Conservation (phyloP, 306 rosid species). For the Prunus mume region DNA sequence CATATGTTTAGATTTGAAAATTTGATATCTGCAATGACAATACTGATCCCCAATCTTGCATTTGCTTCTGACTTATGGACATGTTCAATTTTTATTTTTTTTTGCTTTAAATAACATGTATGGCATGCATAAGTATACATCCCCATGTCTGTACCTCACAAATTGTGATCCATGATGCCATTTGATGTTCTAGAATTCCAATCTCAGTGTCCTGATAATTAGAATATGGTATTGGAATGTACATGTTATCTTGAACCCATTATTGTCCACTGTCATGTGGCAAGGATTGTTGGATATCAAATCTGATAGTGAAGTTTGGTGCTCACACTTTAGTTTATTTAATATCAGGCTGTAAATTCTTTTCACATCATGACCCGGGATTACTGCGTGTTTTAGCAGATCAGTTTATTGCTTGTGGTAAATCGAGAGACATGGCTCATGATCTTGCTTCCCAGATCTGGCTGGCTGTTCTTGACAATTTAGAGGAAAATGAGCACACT, state of each 20-base stretch:
- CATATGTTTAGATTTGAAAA: not conserved
- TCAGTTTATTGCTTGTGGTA: slow-evolving; percentile 76
- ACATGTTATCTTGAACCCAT: not conserved
- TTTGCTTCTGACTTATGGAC: not conserved
- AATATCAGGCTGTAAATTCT: not conserved
- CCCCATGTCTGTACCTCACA: not conserved
- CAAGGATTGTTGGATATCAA: not conserved
- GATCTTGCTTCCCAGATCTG: slow-evolving; percentile 69
- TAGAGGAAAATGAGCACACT: slow-evolving; percentile 59
- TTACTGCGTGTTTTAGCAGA: slow-evolving; percentile 38
- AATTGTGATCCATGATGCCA: not conserved
- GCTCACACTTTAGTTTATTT: not conserved
- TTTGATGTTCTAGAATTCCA: not conserved
- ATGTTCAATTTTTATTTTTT: not conserved
- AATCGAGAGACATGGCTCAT: slow-evolving; percentile 65
- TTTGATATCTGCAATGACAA: not conserved
- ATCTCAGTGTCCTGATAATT: not conserved
- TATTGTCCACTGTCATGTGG: not conserved
- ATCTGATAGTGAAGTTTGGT: not conserved
- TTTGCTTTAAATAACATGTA: not conserved
- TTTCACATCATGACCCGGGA: not conserved
- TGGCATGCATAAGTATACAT: not conserved
- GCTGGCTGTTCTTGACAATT: slow-evolving; percentile 70
- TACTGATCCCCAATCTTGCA: not conserved
- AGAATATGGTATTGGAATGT: not conserved